A percentile compares a stretch with the other conserved stretches of the same genome.
These are phyloP conservation scores for Saccharomycopsis vini DNA, from an alignment of 805 yeast species.

Conservation along the genomic window DNA sequence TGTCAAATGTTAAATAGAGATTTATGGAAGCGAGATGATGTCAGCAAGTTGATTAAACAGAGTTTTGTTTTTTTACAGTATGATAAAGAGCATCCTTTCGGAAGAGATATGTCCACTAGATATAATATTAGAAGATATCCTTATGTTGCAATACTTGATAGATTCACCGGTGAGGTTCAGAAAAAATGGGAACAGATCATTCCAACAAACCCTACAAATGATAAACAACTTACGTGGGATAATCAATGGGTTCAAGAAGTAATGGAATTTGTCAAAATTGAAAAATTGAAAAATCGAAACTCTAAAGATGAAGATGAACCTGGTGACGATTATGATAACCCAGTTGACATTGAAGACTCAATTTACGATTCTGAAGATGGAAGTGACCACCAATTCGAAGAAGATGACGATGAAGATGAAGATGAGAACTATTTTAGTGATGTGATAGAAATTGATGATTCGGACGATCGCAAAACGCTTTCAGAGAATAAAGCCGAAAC, in stretches of 20 bases:
- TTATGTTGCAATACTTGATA: slow-evolving; percentile 86
- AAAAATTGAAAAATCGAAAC: no score
- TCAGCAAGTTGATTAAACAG: slow-evolving; percentile 55
- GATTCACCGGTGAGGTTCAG: slow-evolving; percentile 89
- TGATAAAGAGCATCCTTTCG: no score
- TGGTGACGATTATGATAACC: slow-evolving; percentile 20
- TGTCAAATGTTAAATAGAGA: slow-evolving; percentile 91
- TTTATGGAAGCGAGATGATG: slow-evolving; percentile 67
- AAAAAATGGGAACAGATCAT: slow-evolving; percentile 62
- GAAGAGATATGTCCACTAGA: no score
- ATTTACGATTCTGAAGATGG: slow-evolving; percentile 8
- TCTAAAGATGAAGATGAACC: slow-evolving; percentile 18
- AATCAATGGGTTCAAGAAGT: slow-evolving; percentile 62
- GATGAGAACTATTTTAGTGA: slow-evolving; percentile 36
- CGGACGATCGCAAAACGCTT: no score
- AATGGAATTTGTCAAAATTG: no score
- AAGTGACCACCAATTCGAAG: slow-evolving; percentile 3
- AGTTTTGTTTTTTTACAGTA: slow-evolving; percentile 82
- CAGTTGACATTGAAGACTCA: not conserved
- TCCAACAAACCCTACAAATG: slow-evolving; percentile 40
- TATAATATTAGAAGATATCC: slow-evolving; percentile 71
- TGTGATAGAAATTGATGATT: no score
- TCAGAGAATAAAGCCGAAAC: no score
- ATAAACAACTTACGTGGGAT: no score
- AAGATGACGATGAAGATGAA: slow-evolving; percentile 21